Base-by-base conservation (phyloP, 2,329 filamentous ascomycete genomes). In the Cytospora chrysosperma region DNA sequence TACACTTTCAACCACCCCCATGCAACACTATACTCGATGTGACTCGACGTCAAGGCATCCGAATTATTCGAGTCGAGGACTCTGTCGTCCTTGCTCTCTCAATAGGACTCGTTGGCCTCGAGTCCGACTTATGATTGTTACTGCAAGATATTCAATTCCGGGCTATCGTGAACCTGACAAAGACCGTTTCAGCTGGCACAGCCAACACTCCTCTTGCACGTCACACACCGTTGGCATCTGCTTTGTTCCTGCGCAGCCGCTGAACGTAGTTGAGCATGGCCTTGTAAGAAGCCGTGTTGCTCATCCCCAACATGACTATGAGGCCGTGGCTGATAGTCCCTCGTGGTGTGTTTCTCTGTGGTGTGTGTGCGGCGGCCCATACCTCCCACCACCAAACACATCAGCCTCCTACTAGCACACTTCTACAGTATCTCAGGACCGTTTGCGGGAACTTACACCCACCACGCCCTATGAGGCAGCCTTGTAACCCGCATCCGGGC, bases 341-440 rank as follows among this genome's bases (percentile, higher is more conserved):
- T 65, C 64, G 64, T 65, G 64, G 64, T 55, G 64, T 15, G 32
- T 34, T n/a, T n/a, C n/a, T n/a, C n/a, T 10, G 10, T 10, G 13
- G 32, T 34, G 32, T 61, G 56, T 63, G 53, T 51, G 55, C 56
- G 47, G 56, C 57, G 55, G 30, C 49, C 56, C 61, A 58, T 56
- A 49, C 57, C 57, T 56, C n/a, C 50, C 34, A 50, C 37, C 40
- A 55, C 53, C 56, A 55, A 50, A 63, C 47, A 61, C 34, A 50
- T 57, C 53, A 63, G 64, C 64, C 64, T 61, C 64, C 61, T 61
- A 54, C 56, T 54, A 54, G 49, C 56, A 63, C 64, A 59, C 50
- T 34, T 32, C 37, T 49, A 54, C n/a, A 17, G 32, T 59, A 15
- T 43, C 17, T 30, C 32, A 43, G 26, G 32, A 51, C 55, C 32